Base-by-base conservation (phyloP, 768 basidiomycete genomes). In the Mycena epipterygia region DNA sequence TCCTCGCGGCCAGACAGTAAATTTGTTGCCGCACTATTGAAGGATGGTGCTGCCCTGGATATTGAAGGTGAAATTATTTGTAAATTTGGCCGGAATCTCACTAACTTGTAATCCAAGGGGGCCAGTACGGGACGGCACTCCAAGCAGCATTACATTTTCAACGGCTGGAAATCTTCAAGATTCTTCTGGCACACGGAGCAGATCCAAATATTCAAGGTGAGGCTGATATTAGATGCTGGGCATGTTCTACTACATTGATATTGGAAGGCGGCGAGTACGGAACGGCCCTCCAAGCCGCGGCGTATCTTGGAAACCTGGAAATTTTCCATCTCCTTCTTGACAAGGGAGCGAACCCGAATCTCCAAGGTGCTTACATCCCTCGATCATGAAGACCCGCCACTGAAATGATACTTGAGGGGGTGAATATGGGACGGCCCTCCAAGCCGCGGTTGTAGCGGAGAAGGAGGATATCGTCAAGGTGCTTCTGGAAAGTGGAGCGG, bases 111-210 rank as follows among this genome's bases (percentile, higher is more conserved):
- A 14, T 14, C 8, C 5, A 23, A 30, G 48, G 48, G 6, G 19
- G 29, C 57, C 29, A 58, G 29, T 58, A 58, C 29, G 57, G 37
- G 27, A 42, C 57, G 2, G 57, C 57, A 39, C 37, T 58, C 23
- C 57, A 58, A 42, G 57, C 16, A 25, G 14, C 8, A 37, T 37
- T 37, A 7, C 7, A 7, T 37, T 14, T 14, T 7, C 35, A 37
- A 37, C 8, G 7, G 7, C 14, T 7, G 35, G 35, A 14, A 14
- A 37, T 37, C 35, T 7, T 37, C 14, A 7, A 14, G 35, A 14
- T 37, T 37, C 35, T 37, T 14, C 35, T 37, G 7, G 35, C 7
- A 37, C 35, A 37, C 35, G 35, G 35, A 37, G 35, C 35, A 37
- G 3, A n/a, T 25, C 23, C 23, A 48, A 48, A 48, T n/a, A 25